Conservation (phyloP, 106 monocot genomes). For the Agapanthus africanus region DNA sequence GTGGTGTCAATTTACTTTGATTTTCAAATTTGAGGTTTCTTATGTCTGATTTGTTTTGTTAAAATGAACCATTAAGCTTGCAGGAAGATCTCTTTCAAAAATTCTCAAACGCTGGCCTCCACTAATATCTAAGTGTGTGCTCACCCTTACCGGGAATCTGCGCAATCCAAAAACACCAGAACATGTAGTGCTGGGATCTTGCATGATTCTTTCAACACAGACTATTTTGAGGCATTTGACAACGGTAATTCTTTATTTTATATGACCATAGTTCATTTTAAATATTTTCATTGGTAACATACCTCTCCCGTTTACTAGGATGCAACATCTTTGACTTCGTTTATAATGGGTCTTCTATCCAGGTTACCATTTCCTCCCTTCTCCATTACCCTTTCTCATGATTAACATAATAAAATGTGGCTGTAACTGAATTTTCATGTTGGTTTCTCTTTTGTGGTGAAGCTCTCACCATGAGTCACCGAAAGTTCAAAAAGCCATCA, state of each 20-base stretch:
- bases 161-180: slow-evolving; percentile 66
- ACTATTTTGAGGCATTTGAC: slow-evolving; percentile 77
- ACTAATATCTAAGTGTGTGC: slow-evolving; percentile 62
- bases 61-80: slow-evolving; percentile 41
- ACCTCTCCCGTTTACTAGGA: slow-evolving; percentile 35
- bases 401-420: not conserved
- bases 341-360: slow-evolving; percentile 72
- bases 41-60: slow-evolving; percentile 10
- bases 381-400: not conserved
- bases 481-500: slow-evolving; percentile 92
- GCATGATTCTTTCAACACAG: slow-evolving; percentile 58
- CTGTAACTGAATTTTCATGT: not conserved
- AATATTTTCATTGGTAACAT: slow-evolving; percentile 2
- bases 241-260: slow-evolving; percentile 33
- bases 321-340: slow-evolving; percentile 58
- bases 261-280: not conserved
- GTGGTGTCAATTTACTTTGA: not conserved
- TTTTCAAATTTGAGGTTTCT: not conserved
- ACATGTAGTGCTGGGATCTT: slow-evolving; percentile 80
- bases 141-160: slow-evolving; percentile 43
- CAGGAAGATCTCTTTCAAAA: slow-evolving; percentile 59
- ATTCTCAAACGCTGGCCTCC: slow-evolving; percentile 85
- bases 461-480: slow-evolving; percentile 94
- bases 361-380: slow-evolving; percentile 42
- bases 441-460: slow-evolving; percentile 12